Evolutionary conservation across 2,329 filamentous ascomycete species (phyloP).

Genomic region (Phialocephala sp.): DNA sequence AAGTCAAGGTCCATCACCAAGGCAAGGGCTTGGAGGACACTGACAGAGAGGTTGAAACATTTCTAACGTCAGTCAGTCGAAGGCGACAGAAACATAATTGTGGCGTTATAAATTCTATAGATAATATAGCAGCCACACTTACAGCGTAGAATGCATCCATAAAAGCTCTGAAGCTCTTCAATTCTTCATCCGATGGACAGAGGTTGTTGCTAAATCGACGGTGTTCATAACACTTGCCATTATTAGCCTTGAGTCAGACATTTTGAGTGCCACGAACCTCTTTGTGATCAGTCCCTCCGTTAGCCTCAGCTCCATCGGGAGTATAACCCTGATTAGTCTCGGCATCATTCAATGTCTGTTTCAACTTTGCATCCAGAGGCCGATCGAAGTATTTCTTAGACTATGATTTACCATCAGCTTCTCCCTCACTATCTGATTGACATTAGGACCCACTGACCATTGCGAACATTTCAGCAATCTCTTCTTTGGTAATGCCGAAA

Average conservation of each 20-base stretch:
- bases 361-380: conserved; percentile 15
- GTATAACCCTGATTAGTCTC: conserved; percentile 21
- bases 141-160: conserved; percentile 18
- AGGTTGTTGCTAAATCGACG: conserved; percentile 17
- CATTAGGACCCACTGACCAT: conserved; percentile 1
- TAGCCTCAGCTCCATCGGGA: conserved; percentile 20
- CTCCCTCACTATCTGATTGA: not conserved
- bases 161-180: conserved; percentile 13
- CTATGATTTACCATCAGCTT: conserved; percentile 8
- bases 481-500: conserved; percentile 16
- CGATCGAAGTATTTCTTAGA: conserved; percentile 18
- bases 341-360: conserved; percentile 12
- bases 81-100: too few relatives aligned
- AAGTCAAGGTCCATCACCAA: conserved; percentile 14
- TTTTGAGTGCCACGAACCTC: not conserved
- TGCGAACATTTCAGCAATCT: conserved; percentile 18
- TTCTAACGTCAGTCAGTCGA: conserved; percentile 10
- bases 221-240: conserved; percentile 17
- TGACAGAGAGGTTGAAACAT: conserved; percentile 16
- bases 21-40: conserved; percentile 16
- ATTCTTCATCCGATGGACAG: conserved; percentile 14
- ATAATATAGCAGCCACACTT: not conserved
- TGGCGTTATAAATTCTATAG: too few relatives aligned
- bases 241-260: not conserved
- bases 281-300: conserved; percentile 16